Evolutionary conservation across 805 yeast species (phyloP), one percentile per base, ranked within the genome.

Genomic region (Sugiyamaella marilandica): DNA sequence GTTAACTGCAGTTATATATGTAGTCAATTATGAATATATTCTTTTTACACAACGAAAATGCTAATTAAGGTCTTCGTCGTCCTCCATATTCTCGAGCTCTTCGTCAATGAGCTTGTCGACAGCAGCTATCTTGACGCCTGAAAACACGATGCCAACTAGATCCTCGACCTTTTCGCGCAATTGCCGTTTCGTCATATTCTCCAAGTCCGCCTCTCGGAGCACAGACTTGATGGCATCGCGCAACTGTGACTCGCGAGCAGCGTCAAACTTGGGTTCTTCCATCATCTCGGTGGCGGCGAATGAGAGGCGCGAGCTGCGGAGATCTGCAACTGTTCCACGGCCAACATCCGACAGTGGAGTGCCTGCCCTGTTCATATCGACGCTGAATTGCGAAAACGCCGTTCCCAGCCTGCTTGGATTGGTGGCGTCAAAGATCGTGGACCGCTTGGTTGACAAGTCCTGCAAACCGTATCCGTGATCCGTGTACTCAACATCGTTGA

Each of bases 101-200:
- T 63, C 67, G 41, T 69, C 73, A 37, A 69, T 68, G 52, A 68
- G 57, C 3, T 51, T 50, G 48, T 69, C 72, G 10, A 69, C 68
- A 5, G 60, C 58, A 2, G 55, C 60, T 3, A 67, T 62, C 43
- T 64, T 57, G 16, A 62, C 66, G 11, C 66, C 64, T 9, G 56
- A 48, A 50, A 68, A 68, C 51, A 62, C 62, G 8, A 68, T 62
- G 18, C 70, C 72, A 39, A 69, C 58, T 14, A 66, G 51, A 47
- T 70, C 73, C 35, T 67, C 70, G 11, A 70, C 70, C 56, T 64
- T 65, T 21, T 62, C 64, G 8, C 73, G 56, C 16, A 70, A 59
- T 55, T 69, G 70, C 10, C 65, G 52, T 41, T 67, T 59, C n/a
- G 73, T 70, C 66, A 66, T 67, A 14, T 62, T 59, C 16, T 68